These are phyloP conservation scores for Penicillium sp. DNA, from an alignment of 2,329 filamentous ascomycete species.

Conservation along the genomic window DNA sequence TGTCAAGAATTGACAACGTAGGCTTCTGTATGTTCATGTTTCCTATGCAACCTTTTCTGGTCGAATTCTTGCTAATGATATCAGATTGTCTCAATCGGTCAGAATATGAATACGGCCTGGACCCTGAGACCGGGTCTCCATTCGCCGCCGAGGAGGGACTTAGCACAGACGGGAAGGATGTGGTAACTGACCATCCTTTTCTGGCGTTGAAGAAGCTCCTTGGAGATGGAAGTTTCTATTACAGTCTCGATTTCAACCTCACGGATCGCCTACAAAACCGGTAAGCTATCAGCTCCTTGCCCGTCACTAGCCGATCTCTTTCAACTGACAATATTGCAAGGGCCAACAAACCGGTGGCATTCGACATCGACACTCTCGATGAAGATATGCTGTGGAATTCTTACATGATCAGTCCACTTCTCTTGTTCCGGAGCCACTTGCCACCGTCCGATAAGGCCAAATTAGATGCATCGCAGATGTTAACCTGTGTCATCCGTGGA, in stretches of 20 bases:
- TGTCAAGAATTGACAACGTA: constrained; percentile 81
- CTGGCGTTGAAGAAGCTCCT: constrained; percentile 87
- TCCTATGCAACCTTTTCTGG: not conserved
- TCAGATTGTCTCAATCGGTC: constrained; percentile 81
- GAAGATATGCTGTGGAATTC: constrained; percentile 96
- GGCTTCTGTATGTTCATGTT: constrained; percentile 65
- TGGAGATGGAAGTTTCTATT: constrained; percentile 93
- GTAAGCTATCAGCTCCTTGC: constrained; percentile 43
- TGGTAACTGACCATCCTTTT: constrained; percentile 80
- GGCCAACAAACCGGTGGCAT: constrained; percentile 70
- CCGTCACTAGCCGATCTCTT: not conserved
- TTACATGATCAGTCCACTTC: constrained; percentile 92
- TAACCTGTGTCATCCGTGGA: constrained; percentile 91
- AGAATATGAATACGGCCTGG: constrained; percentile 76
- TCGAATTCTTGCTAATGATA: not conserved
- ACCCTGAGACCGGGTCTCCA: constrained; percentile 55
- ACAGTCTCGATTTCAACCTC: constrained; percentile 96
- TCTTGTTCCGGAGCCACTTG: constrained; percentile 82
- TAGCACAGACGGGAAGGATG: constrained; percentile 63
- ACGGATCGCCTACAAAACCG: constrained; percentile 91
- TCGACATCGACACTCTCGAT: constrained; percentile 91
- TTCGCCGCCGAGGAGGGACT: constrained; percentile 55
- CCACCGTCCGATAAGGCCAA: constrained; percentile 71
- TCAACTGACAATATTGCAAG: constrained; percentile 44
- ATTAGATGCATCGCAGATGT: constrained; percentile 80